Base-by-base conservation (phyloP, 129 eudicot genomes). In the Flaveria brownii region DNA sequence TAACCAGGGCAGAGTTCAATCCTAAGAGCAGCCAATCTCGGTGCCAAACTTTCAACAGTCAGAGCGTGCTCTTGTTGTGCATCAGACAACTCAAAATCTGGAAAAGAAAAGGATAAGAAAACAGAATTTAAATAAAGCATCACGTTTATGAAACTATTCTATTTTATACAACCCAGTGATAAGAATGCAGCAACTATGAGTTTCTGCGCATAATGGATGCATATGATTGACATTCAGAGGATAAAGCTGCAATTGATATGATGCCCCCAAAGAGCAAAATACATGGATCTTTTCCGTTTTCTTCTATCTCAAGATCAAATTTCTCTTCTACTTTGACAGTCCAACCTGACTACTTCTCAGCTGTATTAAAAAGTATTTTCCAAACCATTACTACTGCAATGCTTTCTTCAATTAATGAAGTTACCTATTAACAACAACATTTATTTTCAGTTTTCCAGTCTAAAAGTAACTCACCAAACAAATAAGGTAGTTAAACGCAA, bases 11-110 rank as follows among this genome's bases (percentile, higher is more conserved):
- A 95, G 52, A 95, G 97, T 81, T 91, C 94, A 72, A 86, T 86
- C 83, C 97, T 87, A 74, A 95, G 83, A 20, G 94, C 94, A 79
- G 97, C 92, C 71, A 95, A 85, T 82, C 91, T 86, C 20, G 99
- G 97, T 59, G 89, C 96, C 66, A 95, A 92, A 41, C 87, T 83
- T 75, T 95, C 99, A 63, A 95, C 97, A 72, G 96, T 89, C 83
- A 95, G 80, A 33, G 97, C 97, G 70, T 95, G 99, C 67, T 91
- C 97, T 89, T 95, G 99, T 75, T 95, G 99, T 54, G 96, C 88
- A 89, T 95, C 92, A 65, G 99, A 85, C 87, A 95, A 25, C 62
- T 89, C 92, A 80, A 91, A 95, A 73, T 87, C 99, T 95, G 82
- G 60, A 25, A 62, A 17, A 18, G 0, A 43, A 2, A 18, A 2